phyloP scores from a whole-genome alignment of 345 rosid species.

The Cardamine resedifolia region DNA sequence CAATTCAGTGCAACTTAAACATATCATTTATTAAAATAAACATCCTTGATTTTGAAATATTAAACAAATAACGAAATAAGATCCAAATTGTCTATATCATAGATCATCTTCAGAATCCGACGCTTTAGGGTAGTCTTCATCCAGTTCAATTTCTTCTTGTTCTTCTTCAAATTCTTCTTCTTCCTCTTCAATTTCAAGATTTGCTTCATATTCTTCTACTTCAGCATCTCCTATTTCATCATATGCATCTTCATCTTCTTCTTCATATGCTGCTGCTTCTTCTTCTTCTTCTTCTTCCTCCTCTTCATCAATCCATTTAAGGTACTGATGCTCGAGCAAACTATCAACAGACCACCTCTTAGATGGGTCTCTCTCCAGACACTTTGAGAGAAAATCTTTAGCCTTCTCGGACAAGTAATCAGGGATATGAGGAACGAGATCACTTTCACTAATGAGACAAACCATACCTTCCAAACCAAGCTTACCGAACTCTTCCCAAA shows the following conservation, averaged over 20 bases:
- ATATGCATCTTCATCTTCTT: not conserved
- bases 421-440: not conserved
- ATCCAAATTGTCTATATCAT: not conserved
- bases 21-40: not conserved
- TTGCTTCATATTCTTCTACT: not conserved
- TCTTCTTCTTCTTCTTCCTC: not conserved
- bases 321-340: slow-evolving; percentile 10
- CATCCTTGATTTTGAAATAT: not conserved
- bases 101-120: not conserved
- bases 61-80: not conserved
- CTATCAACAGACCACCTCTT: slow-evolving; percentile 10
- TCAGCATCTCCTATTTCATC: not conserved
- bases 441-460: not conserved
- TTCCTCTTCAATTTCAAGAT: not conserved
- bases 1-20: not conserved
- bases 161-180: not conserved
- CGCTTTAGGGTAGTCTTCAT: slow-evolving; percentile 24
- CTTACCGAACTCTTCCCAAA: slow-evolving; percentile 16
- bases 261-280: not conserved
- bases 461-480: slow-evolving; percentile 15
- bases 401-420: slow-evolving; percentile 20
- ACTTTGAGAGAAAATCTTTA: slow-evolving; percentile 24
- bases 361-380: slow-evolving; percentile 24
- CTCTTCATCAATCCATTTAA: not conserved
- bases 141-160: not conserved